Evolutionary conservation across 306 rosid species (phyloP), one percentile per base, ranked within the genome.

Genomic region (Sicyos baderoa): DNA sequence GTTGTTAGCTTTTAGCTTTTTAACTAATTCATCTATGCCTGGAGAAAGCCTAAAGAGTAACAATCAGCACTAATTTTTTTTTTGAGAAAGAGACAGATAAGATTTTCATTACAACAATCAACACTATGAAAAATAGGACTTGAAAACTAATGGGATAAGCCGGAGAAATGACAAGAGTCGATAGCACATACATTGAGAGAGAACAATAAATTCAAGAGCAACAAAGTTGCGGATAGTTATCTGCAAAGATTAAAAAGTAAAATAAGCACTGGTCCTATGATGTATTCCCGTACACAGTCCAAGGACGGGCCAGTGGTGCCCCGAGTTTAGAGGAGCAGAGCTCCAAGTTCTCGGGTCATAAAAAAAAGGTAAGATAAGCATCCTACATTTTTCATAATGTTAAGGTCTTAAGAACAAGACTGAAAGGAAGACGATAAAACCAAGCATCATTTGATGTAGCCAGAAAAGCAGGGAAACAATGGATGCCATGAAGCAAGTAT

Each of bases 11-110:
- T 81, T 88, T 75, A 93, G 80, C 80, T 78, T 90, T 79, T 79
- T 83, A 74, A 93, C 85, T 53, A 93, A 76, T 54, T 88, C 90
- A 17, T 84, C 81, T 19, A 93, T 90, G 65, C 99, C 99, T 21
- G 90, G 97, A 61, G 97, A 86, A 77, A 90, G 89, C 86, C 99
- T 90, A 74, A 82, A 83, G 44, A 61, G 25, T 73, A 75, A 74
- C 60, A 14, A 27, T 32, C 50, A 22, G 55, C 25, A 42, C 54
- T 21, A 42, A 42, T 5, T 35, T 5, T 35, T 5, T 35, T 5
- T 35, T 5, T 35, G 7, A 35, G 0, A 35, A 35, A 35, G 42
- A 5, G 6, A 35, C 8, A 1, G 6, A 35, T n/a, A 35, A 35
- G 7, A 35, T 35, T 1, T 35, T 35, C 8, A 35, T 35, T 35